Evolutionary conservation across 106 monocot genomes (phyloP), one percentile per base, ranked within the genome.

Genomic region (Allium cepa): DNA sequence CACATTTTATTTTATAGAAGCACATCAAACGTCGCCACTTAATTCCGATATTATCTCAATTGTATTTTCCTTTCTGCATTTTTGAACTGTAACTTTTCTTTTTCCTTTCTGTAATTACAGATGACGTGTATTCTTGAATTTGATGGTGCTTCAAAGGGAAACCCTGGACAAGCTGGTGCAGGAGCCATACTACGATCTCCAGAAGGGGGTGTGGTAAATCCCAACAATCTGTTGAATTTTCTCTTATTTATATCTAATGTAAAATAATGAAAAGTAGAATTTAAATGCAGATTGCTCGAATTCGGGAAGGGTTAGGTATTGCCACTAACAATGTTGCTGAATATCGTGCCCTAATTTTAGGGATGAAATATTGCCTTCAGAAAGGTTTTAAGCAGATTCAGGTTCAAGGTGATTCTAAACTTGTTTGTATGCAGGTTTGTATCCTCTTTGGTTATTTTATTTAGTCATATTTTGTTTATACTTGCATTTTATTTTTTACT

Each of bases 311-410:
- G 18, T 69, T 90, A 75, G 90, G 90, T 50, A 36, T 73, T 53
- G 80, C 27, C 11, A 90, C 90, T 56, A 80, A 76, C 65, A 90
- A 90, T 74, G 90, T 86, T 73, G 90, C 90, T 74, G 90, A 90
- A 80, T 90, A 90, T 62, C 82, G 73, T 14, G 82, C 76, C 57
- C 79, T 90, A 72, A 72, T 90, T 71, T 80, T 90, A 71, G 90
- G 90, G 74, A 45, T 90, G 69, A 80, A 76, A 61, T 70, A 53
- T 83, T 85, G 85, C 27, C 67, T 78, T 52, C 80, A 72, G 63
- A 90, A 79, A 75, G 90, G 90, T 50, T 83, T 76, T 71, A 78
- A 76, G 69, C 51, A 90, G 48, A 83, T 90, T 50, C 51, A 53
- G 60, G 86, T 81, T 49, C 82, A 78, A 68, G 90, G 90, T 56